These are phyloP conservation scores for Vaucheria bursata DNA, from an alignment of 352 stramenopile species.

Conservation along the genomic window DNA sequence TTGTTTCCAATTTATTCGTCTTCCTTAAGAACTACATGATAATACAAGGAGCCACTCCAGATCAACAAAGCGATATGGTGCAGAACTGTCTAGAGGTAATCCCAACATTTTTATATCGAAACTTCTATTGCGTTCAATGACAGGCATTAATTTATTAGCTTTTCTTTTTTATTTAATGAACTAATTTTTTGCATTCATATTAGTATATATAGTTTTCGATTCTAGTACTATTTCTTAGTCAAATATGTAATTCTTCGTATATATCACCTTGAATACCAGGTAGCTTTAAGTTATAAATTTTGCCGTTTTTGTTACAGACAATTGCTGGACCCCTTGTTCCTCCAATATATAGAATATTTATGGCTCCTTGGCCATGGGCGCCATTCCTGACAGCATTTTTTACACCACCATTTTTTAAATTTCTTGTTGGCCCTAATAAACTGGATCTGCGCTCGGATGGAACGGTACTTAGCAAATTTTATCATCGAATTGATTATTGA, in stretches of 20 bases:
- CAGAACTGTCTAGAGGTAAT: slow-evolving; percentile 10
- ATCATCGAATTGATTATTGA: neutral
- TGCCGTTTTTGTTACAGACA: slow-evolving; percentile 18
- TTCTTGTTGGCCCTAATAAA: slow-evolving; percentile 48
- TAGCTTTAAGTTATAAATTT: slow-evolving; percentile 6
- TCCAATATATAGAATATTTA: slow-evolving; percentile 43
- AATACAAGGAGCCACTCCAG: slow-evolving; percentile 19
- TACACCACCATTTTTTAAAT: slow-evolving; percentile 49
- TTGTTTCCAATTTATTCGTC: neutral
- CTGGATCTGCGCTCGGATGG: slow-evolving; percentile 34
- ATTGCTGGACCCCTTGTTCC: slow-evolving; percentile 43
- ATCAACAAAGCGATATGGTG: slow-evolving; percentile 47
- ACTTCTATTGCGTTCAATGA: no score
- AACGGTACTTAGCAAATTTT: neutral
- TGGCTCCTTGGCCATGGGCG: slow-evolving; percentile 46
- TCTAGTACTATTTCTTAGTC: neutral
- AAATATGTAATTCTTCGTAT: neutral
- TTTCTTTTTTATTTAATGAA: no score
- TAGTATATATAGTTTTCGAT: neutral
- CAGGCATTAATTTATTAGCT: no score
- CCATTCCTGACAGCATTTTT: slow-evolving; percentile 45
- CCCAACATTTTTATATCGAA: no score
- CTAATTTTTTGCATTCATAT: no score
- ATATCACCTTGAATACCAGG: neutral
- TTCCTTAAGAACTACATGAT: slow-evolving; percentile 39